phyloP scores from a whole-genome alignment of 2,329 filamentous ascomycete species.

The Penicillium aurantiogriseum region DNA sequence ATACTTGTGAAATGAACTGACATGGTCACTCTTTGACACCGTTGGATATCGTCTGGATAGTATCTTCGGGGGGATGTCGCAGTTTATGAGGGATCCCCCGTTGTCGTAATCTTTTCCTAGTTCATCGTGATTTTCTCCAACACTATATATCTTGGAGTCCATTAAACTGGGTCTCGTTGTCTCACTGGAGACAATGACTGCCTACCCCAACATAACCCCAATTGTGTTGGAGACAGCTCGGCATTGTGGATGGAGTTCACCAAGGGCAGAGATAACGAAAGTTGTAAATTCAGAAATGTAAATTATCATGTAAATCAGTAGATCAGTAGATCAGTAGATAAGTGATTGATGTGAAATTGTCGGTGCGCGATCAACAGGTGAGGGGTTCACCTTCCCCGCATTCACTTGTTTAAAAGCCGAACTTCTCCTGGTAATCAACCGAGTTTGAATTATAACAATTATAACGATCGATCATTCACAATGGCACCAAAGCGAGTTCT shows the following conservation, averaged over 20 bases:
- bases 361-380: background rate
- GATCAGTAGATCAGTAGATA: background rate
- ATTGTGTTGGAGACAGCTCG: background rate
- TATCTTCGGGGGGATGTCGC: slow-evolving; percentile 1
- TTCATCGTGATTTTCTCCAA: slow-evolving; percentile 8
- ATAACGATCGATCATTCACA: background rate
- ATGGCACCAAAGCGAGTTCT: slow-evolving; percentile 30
- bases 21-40: slow-evolving; percentile 15
- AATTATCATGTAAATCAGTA: background rate
- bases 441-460: background rate
- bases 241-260: background rate
- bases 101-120: background rate
- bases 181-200: background rate
- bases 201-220: slow-evolving; percentile 4
- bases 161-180: background rate
- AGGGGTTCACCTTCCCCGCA: slow-evolving; percentile 18
- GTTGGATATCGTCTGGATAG: background rate
- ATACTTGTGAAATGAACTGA: slow-evolving; percentile 33
- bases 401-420: slow-evolving; percentile 1
- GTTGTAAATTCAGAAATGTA: background rate
- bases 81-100: slow-evolving; percentile 1
- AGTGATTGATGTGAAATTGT: background rate
- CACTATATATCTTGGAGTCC: background rate
- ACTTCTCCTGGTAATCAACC: background rate
- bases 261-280: background rate